A percentile compares a stretch with the other conserved stretches of the same genome.
Evolutionary conservation across 1,284 basidiomycete species (phyloP).

Genomic region (Pseudozyma tsukubaensis): DNA sequence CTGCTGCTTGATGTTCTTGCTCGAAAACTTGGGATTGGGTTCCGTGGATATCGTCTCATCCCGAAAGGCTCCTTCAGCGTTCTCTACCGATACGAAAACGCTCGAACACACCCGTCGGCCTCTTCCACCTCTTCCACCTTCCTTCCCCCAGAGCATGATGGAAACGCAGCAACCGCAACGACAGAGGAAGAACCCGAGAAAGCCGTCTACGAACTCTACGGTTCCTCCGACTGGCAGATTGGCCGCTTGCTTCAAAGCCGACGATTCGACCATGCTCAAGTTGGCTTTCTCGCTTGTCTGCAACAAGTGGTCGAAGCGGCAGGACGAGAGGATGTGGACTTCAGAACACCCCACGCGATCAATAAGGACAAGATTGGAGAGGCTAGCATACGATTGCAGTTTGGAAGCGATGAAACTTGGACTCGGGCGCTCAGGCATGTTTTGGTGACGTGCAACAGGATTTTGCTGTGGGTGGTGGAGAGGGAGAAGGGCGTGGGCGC

Average conservation of each 20-base stretch:
- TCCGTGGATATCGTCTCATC: constrained; percentile 47
- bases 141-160: not conserved
- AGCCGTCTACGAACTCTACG: constrained; percentile 58
- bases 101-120: constrained; percentile 9
- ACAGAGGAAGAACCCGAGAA: constrained; percentile 26
- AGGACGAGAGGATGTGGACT: constrained; percentile 74
- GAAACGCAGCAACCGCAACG: not conserved
- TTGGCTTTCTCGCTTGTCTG: constrained; percentile 92
- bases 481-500: constrained; percentile 10
- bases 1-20: constrained; percentile 85
- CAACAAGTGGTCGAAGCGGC: constrained; percentile 89
- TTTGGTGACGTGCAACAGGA: constrained; percentile 74
- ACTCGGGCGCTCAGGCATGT: constrained; percentile 92
- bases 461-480: constrained; percentile 46
- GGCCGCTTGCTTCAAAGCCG: constrained; percentile 90
- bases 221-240: constrained; percentile 76
- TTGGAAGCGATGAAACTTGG: constrained; percentile 90
- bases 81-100: constrained; percentile 41
- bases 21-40: constrained; percentile 42
- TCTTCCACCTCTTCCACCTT: constrained; percentile 4
- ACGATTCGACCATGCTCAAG: constrained; percentile 94
- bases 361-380: constrained; percentile 95
- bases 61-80: constrained; percentile 60
- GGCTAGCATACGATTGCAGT: constrained; percentile 90
- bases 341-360: constrained; percentile 90